Conservation (phyloP, 1,284 basidiomycete genomes). For the Amylostereum areolatum region DNA sequence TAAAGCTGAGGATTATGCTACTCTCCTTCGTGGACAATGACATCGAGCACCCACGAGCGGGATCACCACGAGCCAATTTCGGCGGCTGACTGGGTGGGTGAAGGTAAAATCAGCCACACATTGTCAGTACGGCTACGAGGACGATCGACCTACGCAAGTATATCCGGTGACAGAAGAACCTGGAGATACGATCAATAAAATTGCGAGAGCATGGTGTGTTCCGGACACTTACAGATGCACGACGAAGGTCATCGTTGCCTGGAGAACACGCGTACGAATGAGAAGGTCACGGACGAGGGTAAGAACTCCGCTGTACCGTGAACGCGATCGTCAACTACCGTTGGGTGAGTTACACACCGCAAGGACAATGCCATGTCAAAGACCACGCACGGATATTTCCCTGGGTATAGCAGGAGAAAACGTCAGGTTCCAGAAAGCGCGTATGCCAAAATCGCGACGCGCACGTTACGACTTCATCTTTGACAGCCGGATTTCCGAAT, state of each 20-base stretch:
- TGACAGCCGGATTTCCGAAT: not conserved
- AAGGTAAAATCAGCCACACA: too few species aligned
- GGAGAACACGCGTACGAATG: not conserved
- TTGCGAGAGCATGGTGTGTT: too few species aligned
- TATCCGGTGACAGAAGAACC: too few species aligned
- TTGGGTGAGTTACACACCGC: not conserved
- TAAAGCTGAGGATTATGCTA: too few species aligned
- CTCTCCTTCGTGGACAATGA: too few species aligned
- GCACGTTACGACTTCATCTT: not conserved
- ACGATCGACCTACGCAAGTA: too few species aligned
- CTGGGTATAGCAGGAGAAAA: conserved; percentile 16
- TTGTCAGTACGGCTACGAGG: too few species aligned
- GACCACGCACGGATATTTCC: conserved; percentile 34
- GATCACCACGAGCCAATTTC: too few species aligned
- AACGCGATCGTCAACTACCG: conserved; percentile 37
- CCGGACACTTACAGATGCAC: not conserved
- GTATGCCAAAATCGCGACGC: not conserved
- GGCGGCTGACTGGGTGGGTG: too few species aligned
- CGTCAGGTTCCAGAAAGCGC: too few species aligned
- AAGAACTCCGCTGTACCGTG: conserved; percentile 28
- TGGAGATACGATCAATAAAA: too few species aligned
- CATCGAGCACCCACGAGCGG: too few species aligned
- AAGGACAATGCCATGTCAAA: conserved; percentile 1
- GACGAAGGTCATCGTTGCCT: not conserved
- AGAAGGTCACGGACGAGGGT: not conserved